Base-by-base conservation (phyloP, 495 filamentous ascomycete genomes). In the Penicillium flavigenum region DNA sequence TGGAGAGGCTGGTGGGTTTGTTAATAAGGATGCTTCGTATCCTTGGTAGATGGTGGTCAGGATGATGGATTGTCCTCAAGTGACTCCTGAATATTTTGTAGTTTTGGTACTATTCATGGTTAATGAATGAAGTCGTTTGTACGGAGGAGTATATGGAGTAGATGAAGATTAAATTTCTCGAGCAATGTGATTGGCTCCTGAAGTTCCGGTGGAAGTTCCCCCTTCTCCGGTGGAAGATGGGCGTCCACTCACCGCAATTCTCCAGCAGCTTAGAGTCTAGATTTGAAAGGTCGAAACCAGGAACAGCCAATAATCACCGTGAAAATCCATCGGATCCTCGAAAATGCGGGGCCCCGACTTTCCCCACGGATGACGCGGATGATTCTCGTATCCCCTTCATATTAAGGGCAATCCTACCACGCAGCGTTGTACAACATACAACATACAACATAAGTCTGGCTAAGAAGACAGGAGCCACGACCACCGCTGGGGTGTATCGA, bases 1-100 rank as follows among this genome's bases (percentile, higher is more conserved):
- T 63, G 61, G 14, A 4, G 65, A 75, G 26, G 67, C 47, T 27
- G 65, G 65, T 2, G 34, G 54, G 10, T 72, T 74, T 63, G 41
- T 73, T 38, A 26, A 64, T 32, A 66, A 64, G 38, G 60, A 69
- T 58, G 70, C 62, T 10, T 11, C 43, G 12, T 54, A 36, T 53
- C 49, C 50, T 8, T 68, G 66, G 63, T 66, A 56, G 26, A 46
- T 43, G 41, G 41, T 20, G n/a, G 17, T 10, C 16, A 16, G 34
- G 14, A 36, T 5, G 32, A 36, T 2, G 12, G 4, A 36, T 16
- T 36, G 5, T 36, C 1, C 16, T 36, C 12, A 36, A 16, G 6
- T 29, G 27, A 6, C 1, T 29, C 7, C 27, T 29, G 7, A 29
- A 29, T 29, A 29, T 2, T 29, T 1, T 8, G 27, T 29, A 29